Base-by-base conservation (phyloP, 1,284 basidiomycete species). In the Cryptococcus sp. region DNA sequence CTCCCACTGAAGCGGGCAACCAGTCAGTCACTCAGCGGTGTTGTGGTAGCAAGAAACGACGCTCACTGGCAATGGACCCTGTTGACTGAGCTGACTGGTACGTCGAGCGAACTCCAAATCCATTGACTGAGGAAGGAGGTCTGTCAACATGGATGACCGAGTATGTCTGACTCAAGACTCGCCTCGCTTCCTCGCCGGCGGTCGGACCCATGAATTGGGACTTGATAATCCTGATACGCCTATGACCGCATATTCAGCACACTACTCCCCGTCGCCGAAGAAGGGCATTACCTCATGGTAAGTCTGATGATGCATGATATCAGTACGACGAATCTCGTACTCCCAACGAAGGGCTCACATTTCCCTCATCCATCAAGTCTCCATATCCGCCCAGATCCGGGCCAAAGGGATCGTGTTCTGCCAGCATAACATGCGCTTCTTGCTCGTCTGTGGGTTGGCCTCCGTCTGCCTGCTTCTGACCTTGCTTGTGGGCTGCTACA, bases 91-190 rank as follows among this genome's bases (percentile, higher is more conserved):
- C 47, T 65, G 62, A 56, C 59, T 68, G 13, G 31, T 44, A 19
- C 61, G 53, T 35, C 68, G 59, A 17, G 48, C 60, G 13, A 53
- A 47, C 50, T 69, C 68, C 13, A 64, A 13, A 31, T 68, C 66
- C 27, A 53, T 35, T 23, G 35, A 52, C 61, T 66, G 20, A 10
- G 8, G 13, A 35, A 10, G 13, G 1, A 47, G 31, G 20, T 31
- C 1, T 31, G 46, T 50, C 35, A 23, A 31, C 11, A 5, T 38
- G 16, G 40, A n/a, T 15, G 22, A 10, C n/a, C 31, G 5, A 19
- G 38, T 1, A 11, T 27, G 8, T 11, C 25, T 10, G 13, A n/a
- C 6, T 13, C 16, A 19, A 17, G 6, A 50, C 59, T 45, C 13
- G 53, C 59, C 20, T 46, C 40, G 51, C 54, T 60, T n/a, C 59